Base-by-base conservation (phyloP, 768 basidiomycete species). In the Cubamyces sp. region DNA sequence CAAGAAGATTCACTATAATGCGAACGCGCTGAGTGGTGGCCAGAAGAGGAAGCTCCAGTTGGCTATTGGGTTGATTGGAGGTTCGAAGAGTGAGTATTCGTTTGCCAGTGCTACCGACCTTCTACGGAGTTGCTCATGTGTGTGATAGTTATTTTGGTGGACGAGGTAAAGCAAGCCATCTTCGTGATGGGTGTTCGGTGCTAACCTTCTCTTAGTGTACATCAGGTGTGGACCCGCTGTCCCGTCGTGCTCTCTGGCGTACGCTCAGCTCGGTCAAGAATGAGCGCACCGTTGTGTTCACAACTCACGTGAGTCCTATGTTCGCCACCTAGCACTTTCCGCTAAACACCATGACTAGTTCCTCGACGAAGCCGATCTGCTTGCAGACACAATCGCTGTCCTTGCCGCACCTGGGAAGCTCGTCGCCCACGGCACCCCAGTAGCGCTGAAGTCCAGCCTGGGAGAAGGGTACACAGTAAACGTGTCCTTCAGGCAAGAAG, bases 31-130 rank as follows among this genome's bases (percentile, higher is more conserved):
- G 39, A 87, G 85, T 49, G 91, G 91, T 1, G 91, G 91, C 8
- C 91, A 93, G 76, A 92, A 92, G 76, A 73, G 91, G 68, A 92
- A 92, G 74, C 75, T 93, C 25, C 91, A 93, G 67, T 77, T 92
- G n/a, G 91, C 91, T 0, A 87, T 91, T 66, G 91, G 91, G 12
- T 76, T 93, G 12, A 77, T 91, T 25, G 90, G 90, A 5, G 90
- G 90, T 1, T 91, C 90, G 0, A 85, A 84, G 69, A 84, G 86
- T 88, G 66, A 54, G 84, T 76, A 6, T 1, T 41, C n/a, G 7
- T 2, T 6, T 43, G n/a, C n/a, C n/a, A n/a, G n/a, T n/a, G n/a
- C n/a, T n/a, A n/a, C n/a, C n/a, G n/a, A n/a, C n/a, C n/a, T 4
- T 25, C 12, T 21, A 7, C 5, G 9, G 39, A n/a, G 3, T 18